Evolutionary conservation across 1,284 basidiomycete genomes (phyloP).

Genomic region (Cryptococcus floricola): DNA sequence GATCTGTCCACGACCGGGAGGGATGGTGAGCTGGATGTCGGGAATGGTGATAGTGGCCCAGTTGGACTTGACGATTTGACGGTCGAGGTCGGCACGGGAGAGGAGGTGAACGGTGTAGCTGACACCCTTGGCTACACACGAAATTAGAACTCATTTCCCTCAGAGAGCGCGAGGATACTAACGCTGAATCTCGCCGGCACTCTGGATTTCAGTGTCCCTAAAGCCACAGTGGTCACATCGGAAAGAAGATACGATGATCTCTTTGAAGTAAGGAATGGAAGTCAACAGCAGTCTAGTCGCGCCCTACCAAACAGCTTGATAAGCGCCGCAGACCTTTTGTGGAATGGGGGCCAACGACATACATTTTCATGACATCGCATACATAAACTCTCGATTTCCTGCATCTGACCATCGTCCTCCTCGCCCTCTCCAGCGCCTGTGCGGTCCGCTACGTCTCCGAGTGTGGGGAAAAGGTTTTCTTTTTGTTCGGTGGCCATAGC

Average conservation of each 20-base stretch:
- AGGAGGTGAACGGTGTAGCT: constrained; percentile 79
- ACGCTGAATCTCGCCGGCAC: constrained; percentile 85
- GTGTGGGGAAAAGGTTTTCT: constrained; percentile 43
- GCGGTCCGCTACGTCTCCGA: constrained; percentile 43
- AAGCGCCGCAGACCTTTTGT: not conserved
- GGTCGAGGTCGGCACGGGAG: constrained; percentile 73
- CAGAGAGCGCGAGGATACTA: constrained; percentile 31
- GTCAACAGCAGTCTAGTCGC: constrained; percentile 88
- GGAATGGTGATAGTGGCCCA: constrained; percentile 78
- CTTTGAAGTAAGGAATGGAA: constrained; percentile 91
- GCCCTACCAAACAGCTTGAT: constrained; percentile 56
- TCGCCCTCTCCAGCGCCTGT: constrained; percentile 44
- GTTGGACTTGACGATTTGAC: constrained; percentile 89
- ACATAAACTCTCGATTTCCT: constrained; percentile 87
- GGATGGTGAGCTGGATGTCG: constrained; percentile 87
- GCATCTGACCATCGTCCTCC: constrained; percentile 62
- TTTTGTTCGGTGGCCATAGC: constrained; percentile 1
- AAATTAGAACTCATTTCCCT: not conserved
- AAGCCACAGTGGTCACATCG: constrained; percentile 88
- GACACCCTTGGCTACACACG: constrained; percentile 50
- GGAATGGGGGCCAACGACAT: constrained; percentile 28
- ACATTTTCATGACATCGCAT: constrained; percentile 91
- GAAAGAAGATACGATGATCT: constrained; percentile 96
- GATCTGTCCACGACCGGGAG: constrained; percentile 80
- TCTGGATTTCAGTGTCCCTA: constrained; percentile 91